Evolutionary conservation across 306 rosid species (phyloP).

Genomic region (Vigna angularis): DNA sequence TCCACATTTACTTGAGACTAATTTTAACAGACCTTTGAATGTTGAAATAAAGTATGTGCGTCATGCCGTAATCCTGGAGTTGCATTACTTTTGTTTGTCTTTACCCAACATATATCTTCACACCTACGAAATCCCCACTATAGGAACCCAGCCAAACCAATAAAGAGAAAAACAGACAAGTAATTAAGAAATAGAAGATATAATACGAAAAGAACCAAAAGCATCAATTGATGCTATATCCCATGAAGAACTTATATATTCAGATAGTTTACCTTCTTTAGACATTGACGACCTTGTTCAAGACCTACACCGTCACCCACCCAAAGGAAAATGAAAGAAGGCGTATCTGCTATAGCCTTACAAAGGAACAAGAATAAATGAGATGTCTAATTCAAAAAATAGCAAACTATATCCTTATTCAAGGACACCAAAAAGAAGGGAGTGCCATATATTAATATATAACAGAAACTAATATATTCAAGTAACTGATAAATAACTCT

Average conservation of each 20-base stretch:
- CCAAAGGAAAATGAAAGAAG: conserved; percentile 99
- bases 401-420: conserved; percentile 29
- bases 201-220: conserved; percentile 30
- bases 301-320: conserved; percentile 99
- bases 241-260: conserved; percentile 12
- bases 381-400: conserved; percentile 43
- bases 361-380: conserved; percentile 33
- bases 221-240: conserved; percentile 22
- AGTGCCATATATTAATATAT: not conserved
- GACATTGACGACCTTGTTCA: conserved; percentile 99
- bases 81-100: conserved; percentile 93
- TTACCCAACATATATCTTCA: conserved; percentile 99
- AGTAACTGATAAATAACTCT: not conserved
- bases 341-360: conserved; percentile 98
- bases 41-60: conserved; percentile 96
- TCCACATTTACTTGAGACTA: not conserved
- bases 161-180: conserved; percentile 21
- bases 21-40: conserved; percentile 81
- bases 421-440: conserved; percentile 21
- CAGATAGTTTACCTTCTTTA: conserved; percentile 76
- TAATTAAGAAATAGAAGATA: conserved; percentile 25
- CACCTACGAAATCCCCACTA: conserved; percentile 99
- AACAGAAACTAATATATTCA: conserved; percentile 22
- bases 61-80: conserved; percentile 93
- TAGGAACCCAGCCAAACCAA: conserved; percentile 47